Base-by-base conservation (phyloP, 768 basidiomycete species). In the Hygrophoropsis aurantiaca region DNA sequence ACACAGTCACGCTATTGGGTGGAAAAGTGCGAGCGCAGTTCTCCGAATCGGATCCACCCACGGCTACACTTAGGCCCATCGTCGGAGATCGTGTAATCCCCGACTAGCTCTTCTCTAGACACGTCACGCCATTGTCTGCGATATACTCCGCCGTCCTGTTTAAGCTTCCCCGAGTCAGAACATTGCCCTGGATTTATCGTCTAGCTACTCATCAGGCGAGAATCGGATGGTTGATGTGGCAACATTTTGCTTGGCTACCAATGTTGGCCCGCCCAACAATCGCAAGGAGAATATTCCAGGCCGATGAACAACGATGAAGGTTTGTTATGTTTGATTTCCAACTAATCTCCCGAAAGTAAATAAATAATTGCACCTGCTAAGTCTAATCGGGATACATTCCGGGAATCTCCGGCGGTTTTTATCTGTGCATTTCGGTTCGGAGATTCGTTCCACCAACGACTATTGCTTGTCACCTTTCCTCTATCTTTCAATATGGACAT, bases 11-110 rank as follows among this genome's bases (percentile, higher is more conserved):
- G 30, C 8, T 20, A 11, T 16, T 25, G 20, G 32, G 45, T 25
- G 46, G 55, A 50, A 46, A 50, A 42, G 62, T 68, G 64, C 58
- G 62, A 65, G 66, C 61, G 61, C 55, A 50, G 64, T 67, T 58
- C 65, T 67, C 60, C 42, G 57, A 64, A 64, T 63, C 64, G 45
- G 47, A 52, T 39, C 34, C 40, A 44, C 46, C 30, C 40, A 30
- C 27, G 27, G 27, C 6, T 30, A 30, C 27, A 7, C 13, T 30
- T 13, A 6, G 27, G 27, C 6, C 27, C 13, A 30, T 30, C 37
- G 20, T 38, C 16, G 37, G 37, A 21, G 16, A 38, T n/a, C 7
- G 6, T 10, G 7, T 38, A 7, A 11, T 9, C 20, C 10, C 18
- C 40, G 40, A 42, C 40, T 7, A 8, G 40, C 9, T 24, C 21